Conservation (phyloP, 192 early-diverging fungal genomes). For the Gigaspora rosea region DNA sequence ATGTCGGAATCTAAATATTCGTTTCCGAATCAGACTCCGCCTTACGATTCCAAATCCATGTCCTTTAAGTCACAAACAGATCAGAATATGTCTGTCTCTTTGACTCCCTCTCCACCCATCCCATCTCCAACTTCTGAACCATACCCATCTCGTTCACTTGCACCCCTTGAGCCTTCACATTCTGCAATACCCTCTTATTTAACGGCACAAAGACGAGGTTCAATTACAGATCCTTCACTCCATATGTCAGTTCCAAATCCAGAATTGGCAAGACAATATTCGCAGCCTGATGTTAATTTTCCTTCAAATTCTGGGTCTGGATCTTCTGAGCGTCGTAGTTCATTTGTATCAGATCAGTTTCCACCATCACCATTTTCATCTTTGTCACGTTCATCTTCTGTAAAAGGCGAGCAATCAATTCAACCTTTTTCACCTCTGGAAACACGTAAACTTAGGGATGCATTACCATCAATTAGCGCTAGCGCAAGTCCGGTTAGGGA, state of each 20-base stretch:
- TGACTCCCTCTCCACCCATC: slow-evolving; percentile 22
- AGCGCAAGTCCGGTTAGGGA: slow-evolving; percentile 27
- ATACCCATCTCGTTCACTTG: slow-evolving; percentile 25
- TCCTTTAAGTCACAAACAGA: slow-evolving; percentile 11
- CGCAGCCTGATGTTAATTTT: slow-evolving; percentile 30
- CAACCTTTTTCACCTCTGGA: slow-evolving; percentile 31
- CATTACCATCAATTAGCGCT: slow-evolving; percentile 47
- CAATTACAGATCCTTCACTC: slow-evolving; percentile 41
- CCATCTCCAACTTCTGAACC: slow-evolving; percentile 22
- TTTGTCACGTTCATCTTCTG: slow-evolving; percentile 33
- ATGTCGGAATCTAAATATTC: slow-evolving; percentile 21
- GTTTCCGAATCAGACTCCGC: slow-evolving; percentile 18
- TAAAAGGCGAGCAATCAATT: slow-evolving; percentile 12
- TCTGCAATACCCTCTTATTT: slow-evolving; percentile 32
- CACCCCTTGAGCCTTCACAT: slow-evolving; percentile 30
- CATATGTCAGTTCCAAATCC: slow-evolving; percentile 32
- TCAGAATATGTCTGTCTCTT: neutral
- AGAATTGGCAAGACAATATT: slow-evolving; percentile 33
- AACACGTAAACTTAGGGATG: slow-evolving; percentile 37
- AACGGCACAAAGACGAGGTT: slow-evolving; percentile 42
- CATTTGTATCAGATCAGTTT: slow-evolving; percentile 37
- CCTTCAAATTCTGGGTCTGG: neutral
- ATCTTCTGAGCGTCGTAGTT: slow-evolving; percentile 26
- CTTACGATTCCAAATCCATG: slow-evolving; percentile 3
- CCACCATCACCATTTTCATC: slow-evolving; percentile 30